These are phyloP conservation scores for Endocalyx cinctus DNA, from an alignment of 2,329 filamentous ascomycete species.

Conservation along the genomic window DNA sequence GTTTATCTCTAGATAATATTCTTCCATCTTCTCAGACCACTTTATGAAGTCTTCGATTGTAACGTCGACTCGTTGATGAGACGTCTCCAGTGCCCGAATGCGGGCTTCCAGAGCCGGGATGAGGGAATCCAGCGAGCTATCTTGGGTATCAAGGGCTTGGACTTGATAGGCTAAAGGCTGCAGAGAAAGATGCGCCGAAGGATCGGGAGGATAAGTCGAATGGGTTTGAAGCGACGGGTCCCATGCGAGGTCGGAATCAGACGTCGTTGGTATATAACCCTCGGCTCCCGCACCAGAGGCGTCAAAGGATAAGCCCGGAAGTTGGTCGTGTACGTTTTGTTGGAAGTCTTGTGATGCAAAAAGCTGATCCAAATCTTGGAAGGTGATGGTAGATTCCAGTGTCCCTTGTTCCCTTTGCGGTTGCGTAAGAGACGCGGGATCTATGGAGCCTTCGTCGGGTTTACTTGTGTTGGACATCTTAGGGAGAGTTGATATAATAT, in stretches of 20 bases:
- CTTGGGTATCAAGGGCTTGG: background rate
- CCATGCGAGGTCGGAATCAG: background rate
- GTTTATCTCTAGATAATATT: background rate
- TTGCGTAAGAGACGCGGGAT: too few species aligned
- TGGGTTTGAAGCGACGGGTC: background rate
- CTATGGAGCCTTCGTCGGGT: too few species aligned
- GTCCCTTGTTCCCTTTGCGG: too few species aligned
- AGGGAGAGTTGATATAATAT: too few species aligned
- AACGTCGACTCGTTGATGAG: background rate
- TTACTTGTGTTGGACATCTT: too few species aligned
- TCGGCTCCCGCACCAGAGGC: background rate
- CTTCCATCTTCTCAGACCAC: background rate
- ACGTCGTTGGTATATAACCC: background rate
- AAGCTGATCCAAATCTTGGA: too few species aligned
- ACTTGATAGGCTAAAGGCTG: background rate
- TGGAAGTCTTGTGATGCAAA: too few species aligned
- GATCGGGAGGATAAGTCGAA: background rate
- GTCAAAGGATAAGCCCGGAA: background rate
- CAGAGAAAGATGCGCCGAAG: background rate
- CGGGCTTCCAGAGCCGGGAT: background rate
- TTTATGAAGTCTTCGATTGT: background rate
- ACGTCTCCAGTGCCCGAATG: background rate
- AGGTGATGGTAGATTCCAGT: too few species aligned
- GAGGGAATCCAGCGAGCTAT: too few species aligned
- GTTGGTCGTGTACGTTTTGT: background rate